phyloP scores from a whole-genome alignment of 2,329 filamentous ascomycete species.

The Cladophialophora immunda region DNA sequence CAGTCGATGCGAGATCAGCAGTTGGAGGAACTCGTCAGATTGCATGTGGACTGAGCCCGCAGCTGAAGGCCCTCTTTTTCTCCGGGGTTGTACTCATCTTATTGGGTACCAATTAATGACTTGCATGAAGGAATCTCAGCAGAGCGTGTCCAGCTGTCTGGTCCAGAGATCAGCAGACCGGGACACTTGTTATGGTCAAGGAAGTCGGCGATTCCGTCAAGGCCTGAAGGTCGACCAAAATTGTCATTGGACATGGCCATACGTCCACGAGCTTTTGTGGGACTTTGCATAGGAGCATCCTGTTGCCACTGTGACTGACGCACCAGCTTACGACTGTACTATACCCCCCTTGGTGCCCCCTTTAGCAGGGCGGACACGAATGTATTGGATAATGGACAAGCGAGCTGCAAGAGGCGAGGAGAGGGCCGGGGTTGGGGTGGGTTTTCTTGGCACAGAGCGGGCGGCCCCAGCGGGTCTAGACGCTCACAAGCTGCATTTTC shows the following conservation, averaged over 20 bases:
- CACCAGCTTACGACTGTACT: conserved; percentile 7
- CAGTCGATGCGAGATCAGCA: conserved; percentile 23
- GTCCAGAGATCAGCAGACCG: not conserved
- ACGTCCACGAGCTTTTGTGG: not conserved
- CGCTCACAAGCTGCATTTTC: not conserved
- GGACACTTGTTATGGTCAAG: not conserved
- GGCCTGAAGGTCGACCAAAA: not conserved
- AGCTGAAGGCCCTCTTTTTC: not conserved
- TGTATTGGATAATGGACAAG: not conserved
- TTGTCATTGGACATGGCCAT: not conserved
- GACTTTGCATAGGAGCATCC: not conserved
- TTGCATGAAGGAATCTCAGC: conserved; percentile 6
- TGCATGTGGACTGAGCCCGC: conserved; percentile 17
- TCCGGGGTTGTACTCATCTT: conserved; percentile 12
- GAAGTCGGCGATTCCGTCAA: not conserved
- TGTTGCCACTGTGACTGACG: not conserved
- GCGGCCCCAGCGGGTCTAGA: not conserved
- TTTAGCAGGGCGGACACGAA: not conserved
- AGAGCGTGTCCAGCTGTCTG: not conserved
- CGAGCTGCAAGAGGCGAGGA: not conserved
- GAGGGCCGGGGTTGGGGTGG: not conserved
- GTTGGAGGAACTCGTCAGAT: conserved; percentile 10
- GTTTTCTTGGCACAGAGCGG: not conserved
- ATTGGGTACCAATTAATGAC: conserved; percentile 23
- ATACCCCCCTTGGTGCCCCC: not conserved